phyloP scores from a whole-genome alignment of 768 basidiomycete species.

The Cystobasidiopsis lactophilus region DNA sequence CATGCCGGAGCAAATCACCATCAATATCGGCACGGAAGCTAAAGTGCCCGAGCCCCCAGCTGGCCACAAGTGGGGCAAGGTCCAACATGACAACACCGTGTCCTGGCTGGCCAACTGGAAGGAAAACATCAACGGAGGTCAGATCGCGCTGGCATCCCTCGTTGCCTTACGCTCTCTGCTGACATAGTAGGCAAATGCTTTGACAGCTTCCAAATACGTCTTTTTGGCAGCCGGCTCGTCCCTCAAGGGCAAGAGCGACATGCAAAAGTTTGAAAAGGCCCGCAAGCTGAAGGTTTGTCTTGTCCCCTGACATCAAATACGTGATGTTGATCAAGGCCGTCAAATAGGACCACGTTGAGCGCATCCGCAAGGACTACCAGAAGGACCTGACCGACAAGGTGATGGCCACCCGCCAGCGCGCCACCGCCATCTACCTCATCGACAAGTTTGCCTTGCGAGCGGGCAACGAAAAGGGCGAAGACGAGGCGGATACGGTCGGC shows the following conservation, averaged over 20 bases:
- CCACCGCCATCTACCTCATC: constrained; percentile 99
- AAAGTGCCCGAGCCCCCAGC: constrained; percentile 69
- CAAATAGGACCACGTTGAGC: constrained; percentile 43
- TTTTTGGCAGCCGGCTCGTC: constrained; percentile 95
- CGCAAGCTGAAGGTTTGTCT: constrained; percentile 65
- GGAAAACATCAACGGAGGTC: constrained; percentile 86
- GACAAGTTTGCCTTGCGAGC: constrained; percentile 91
- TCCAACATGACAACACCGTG: constrained; percentile 86
- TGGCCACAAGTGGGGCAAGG: constrained; percentile 71
- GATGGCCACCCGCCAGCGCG: constrained; percentile 85
- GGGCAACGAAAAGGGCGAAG: constrained; percentile 98
- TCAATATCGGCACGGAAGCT: constrained; percentile 67
- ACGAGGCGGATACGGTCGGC: constrained; percentile 96
- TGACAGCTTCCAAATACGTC: constrained; percentile 72
- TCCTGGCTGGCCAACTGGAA: constrained; percentile 99
- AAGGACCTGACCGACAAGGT: constrained; percentile 66
- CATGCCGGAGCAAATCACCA: constrained; percentile 76
- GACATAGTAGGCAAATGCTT: too few relatives aligned
- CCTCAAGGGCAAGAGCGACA: constrained; percentile 92
- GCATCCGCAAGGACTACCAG: constrained; percentile 72
- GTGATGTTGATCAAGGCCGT: neutral
- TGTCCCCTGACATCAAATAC: neutral
- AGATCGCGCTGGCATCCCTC: too few relatives aligned
- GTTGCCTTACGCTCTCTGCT: neutral
- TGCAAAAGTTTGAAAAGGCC: constrained; percentile 94